Base-by-base conservation (phyloP, 495 filamentous ascomycete species). In the Talaromyces ruber region DNA sequence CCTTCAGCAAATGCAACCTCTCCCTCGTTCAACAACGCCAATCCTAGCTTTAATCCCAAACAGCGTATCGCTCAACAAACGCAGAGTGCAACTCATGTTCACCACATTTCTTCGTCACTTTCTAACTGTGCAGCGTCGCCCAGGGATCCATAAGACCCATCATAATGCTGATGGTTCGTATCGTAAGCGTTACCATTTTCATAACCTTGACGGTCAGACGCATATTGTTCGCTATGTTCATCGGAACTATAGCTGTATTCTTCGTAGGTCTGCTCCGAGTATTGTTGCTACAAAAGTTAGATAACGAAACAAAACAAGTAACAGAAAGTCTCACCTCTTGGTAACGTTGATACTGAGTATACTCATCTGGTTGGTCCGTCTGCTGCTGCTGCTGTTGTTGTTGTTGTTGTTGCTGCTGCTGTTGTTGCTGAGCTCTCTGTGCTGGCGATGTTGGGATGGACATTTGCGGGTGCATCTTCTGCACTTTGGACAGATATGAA, bases 401-500 rank as follows among this genome's bases (percentile, higher is more conserved):
- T 65, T 91, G 86, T 47, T 92, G 85, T 60, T 83, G 79, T 37
- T 82, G 78, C 64, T 87, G 86, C 12, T 86, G 80, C 59, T 82
- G 78, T 64, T 87, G 86, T 9, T 86, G 80, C 59, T 79, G 70
- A 61, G 83, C 76, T 67, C 90, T 81, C 52, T 85, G 81, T 2
- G 79, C 75, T 26, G 76, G 70, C 53, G 80, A 81, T 8, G 81
- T 73, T 14, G 88, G 88, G 54, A 92, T 84, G 66, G 92, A 86
- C 66, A 96, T 86, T 64, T 93, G 89, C 29, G 95, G 94, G 70
- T 98, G 94, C 88, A 97, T 96, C 64, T 94, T 90, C 75, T 98
- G 94, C 34, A 99, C 94, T 75, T 98, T 98, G 58, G 93, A 95
- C 64, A 99, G 83, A 72, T 99, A 99, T 30, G 90, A 93, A 79